Conservation (phyloP, 192 early-diverging fungal genomes). For the Coemansia sp. region DNA sequence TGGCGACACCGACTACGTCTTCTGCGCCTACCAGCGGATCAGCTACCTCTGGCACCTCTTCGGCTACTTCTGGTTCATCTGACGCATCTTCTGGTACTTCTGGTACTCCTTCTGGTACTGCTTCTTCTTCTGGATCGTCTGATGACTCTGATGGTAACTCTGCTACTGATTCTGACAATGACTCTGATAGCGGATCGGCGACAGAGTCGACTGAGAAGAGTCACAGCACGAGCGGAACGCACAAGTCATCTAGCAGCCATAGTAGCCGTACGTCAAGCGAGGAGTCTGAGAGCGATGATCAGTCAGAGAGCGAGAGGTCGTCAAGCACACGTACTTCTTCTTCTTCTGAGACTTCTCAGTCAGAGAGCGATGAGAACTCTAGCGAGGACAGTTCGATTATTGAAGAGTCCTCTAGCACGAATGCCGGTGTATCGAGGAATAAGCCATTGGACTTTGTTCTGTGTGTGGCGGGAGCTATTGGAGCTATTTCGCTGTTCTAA, state of each 20-base stretch:
- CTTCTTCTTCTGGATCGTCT: not conserved
- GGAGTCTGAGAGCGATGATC: not conserved
- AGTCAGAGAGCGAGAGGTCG: not conserved
- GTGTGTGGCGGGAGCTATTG: conserved; percentile 32
- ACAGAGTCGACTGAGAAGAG: not conserved
- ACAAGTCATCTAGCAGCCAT: not conserved
- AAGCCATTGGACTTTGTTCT: conserved; percentile 13
- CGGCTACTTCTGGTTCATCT: not conserved
- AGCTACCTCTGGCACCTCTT: not conserved
- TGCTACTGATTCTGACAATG: not conserved
- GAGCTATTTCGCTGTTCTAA: conserved; percentile 47
- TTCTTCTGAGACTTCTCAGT: not conserved
- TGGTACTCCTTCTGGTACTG: not conserved
- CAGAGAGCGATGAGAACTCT: not conserved
- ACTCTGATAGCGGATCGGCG: not conserved
- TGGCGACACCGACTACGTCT: not conserved
- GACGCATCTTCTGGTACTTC: not conserved
- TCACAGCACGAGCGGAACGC: not conserved
- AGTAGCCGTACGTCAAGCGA: conserved; percentile 1
- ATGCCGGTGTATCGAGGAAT: not conserved
- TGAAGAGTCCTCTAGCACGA: conserved; percentile 2
- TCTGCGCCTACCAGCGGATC: not conserved
- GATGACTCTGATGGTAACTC: not conserved
- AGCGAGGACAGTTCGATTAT: conserved; percentile 2
- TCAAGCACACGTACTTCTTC: not conserved